These are phyloP conservation scores for Cytidiella melzeri DNA, from an alignment of 768 basidiomycete genomes.

Conservation along the genomic window DNA sequence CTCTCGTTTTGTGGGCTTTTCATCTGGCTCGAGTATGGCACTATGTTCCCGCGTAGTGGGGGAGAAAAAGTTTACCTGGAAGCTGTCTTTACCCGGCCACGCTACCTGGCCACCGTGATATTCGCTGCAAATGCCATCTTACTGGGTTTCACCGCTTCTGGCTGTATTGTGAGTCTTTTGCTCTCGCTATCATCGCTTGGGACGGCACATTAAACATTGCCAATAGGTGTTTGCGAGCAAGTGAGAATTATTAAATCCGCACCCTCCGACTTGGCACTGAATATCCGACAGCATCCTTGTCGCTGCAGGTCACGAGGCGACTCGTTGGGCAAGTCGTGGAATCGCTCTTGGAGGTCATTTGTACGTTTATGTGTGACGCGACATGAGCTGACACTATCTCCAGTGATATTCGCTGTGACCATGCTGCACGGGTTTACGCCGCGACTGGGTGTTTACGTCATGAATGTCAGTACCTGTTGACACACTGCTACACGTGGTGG, in stretches of 20 bases:
- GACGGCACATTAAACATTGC: too few relatives aligned
- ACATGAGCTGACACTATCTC: background rate
- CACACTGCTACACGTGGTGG: too few relatives aligned
- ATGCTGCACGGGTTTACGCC: constrained; percentile 49
- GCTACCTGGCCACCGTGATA: constrained; percentile 28
- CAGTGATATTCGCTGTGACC: constrained; percentile 47
- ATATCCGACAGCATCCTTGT: constrained; percentile 36
- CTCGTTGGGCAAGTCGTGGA: constrained; percentile 47
- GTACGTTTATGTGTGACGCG: constrained; percentile 5
- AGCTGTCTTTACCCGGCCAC: constrained; percentile 37
- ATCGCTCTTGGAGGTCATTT: constrained; percentile 53
- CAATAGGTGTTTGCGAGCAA: constrained; percentile 27
- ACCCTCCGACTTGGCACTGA: background rate
- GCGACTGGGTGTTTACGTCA: constrained; percentile 40
- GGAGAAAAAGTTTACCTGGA: constrained; percentile 63
- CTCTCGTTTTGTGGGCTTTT: constrained; percentile 55
- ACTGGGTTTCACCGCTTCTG: constrained; percentile 31
- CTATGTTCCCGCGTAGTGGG: constrained; percentile 57
- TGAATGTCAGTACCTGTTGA: constrained; percentile 48
- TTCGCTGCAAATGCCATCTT: constrained; percentile 31
- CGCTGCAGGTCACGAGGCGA: constrained; percentile 24
- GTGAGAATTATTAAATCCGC: too few relatives aligned
- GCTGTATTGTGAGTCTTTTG: constrained; percentile 23
- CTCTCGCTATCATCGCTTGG: too few relatives aligned
- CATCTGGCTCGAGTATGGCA: constrained; percentile 59